These are phyloP conservation scores for Cyberlindnera euphorbiiphila DNA, from an alignment of 805 yeast genomes.

Conservation along the genomic window DNA sequence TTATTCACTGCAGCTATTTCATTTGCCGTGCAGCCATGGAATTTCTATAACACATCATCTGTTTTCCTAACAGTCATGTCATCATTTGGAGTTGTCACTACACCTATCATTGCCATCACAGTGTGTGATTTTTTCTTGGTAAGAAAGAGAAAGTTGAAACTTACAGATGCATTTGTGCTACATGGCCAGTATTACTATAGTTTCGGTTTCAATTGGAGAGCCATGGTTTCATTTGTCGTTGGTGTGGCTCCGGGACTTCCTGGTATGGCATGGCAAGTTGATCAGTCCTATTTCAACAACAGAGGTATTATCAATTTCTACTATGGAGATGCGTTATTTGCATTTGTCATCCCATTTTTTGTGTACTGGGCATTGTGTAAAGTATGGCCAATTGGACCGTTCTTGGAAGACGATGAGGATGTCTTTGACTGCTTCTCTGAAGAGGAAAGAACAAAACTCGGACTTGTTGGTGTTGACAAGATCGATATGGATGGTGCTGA, in stretches of 20 bases:
- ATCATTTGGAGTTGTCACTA: constrained; percentile 33
- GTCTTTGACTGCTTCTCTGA: constrained; percentile 36
- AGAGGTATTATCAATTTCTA: constrained; percentile 39
- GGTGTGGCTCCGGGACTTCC: constrained; percentile 49
- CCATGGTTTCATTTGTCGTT: constrained; percentile 35
- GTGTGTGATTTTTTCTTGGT: constrained; percentile 37
- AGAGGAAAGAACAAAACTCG: constrained; percentile 26
- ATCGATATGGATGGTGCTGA: not conserved
- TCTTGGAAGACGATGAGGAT: constrained; percentile 37
- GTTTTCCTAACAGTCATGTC: constrained; percentile 32
- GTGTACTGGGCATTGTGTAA: constrained; percentile 31
- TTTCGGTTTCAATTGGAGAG: constrained; percentile 42
- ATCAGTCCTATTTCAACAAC: constrained; percentile 16
- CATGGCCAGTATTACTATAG: constrained; percentile 33
- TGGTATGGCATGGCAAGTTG: constrained; percentile 39
- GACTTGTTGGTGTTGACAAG: constrained; percentile 2
- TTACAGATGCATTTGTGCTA: constrained; percentile 29
- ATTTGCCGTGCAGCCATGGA: constrained; percentile 36
- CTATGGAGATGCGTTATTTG: constrained; percentile 41
- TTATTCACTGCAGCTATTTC: constrained; percentile 28
- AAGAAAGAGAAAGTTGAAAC: constrained; percentile 30
- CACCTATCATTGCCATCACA: constrained; percentile 35
- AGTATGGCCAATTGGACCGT: constrained; percentile 16
- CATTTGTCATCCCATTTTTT: constrained; percentile 38
- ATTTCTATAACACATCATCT: constrained; percentile 32